phyloP scores from a whole-genome alignment of 2,329 filamentous ascomycete species.

The Lasiodiplodia theobromae region DNA sequence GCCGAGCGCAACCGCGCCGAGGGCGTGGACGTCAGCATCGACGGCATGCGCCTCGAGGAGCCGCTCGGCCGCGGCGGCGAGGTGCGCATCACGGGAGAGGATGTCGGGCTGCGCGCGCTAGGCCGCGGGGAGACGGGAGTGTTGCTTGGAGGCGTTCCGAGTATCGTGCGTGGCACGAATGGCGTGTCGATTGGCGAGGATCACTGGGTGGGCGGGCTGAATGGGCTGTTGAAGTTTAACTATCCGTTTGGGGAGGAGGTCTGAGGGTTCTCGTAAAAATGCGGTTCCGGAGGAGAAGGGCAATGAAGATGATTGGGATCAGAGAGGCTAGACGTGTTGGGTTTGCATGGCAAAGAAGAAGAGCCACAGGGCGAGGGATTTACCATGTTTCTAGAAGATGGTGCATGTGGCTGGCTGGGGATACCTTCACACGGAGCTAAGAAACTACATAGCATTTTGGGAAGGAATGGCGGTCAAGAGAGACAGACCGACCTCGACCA shows the following conservation, averaged over 20 bases:
- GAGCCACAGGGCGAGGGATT: neutral
- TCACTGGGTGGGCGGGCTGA: conserved; percentile 95
- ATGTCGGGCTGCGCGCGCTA: conserved; percentile 63
- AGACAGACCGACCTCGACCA: neutral
- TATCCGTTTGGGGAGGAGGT: conserved; percentile 81
- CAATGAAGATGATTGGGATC: neutral
- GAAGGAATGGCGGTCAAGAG: neutral
- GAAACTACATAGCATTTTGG: neutral
- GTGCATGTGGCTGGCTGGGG: neutral
- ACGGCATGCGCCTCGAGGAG: conserved; percentile 53
- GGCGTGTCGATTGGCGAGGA: conserved; percentile 68
- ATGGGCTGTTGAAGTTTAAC: conserved; percentile 94
- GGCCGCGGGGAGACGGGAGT: conserved; percentile 55
- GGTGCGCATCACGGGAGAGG: conserved; percentile 86
- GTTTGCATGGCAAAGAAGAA: no score
- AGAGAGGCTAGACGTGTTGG: neutral
- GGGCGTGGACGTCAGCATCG: conserved; percentile 59
- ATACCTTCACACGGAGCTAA: neutral
- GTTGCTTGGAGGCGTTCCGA: conserved; percentile 84
- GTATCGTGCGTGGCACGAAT: conserved; percentile 73
- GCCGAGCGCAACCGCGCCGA: conserved; percentile 66
- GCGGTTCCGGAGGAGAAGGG: neutral
- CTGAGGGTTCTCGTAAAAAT: neutral
- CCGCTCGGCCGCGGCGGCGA: conserved; percentile 63
- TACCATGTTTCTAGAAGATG: neutral